phyloP scores from a whole-genome alignment of 805 yeast species.

The Wickerhamiella occidentalis region DNA sequence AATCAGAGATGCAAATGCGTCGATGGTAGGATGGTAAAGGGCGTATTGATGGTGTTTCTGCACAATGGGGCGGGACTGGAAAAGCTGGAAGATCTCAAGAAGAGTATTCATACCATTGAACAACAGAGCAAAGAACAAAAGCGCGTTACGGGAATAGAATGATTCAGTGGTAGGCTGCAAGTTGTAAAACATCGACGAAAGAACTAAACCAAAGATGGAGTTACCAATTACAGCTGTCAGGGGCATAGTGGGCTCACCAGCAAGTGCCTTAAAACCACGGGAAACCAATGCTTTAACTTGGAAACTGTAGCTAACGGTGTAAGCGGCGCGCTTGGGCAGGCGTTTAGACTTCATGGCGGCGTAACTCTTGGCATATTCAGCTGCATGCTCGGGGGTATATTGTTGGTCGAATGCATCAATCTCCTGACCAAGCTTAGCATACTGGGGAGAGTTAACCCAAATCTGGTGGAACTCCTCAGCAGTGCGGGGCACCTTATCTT shows the following conservation, averaged over 20 bases:
- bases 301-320: conserved; percentile 33
- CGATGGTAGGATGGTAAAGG: conserved; percentile 62
- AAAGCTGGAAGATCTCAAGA: conserved; percentile 40
- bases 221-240: conserved; percentile 37
- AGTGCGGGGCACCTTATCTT: conserved; percentile 43
- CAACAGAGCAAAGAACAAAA: conserved; percentile 46
- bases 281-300: conserved; percentile 40
- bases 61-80: conserved; percentile 46
- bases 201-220: conserved; percentile 44
- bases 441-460: conserved; percentile 45
- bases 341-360: conserved; percentile 31
- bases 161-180: conserved; percentile 40
- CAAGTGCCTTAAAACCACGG: conserved; percentile 45
- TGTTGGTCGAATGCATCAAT: conserved; percentile 35
- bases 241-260: conserved; percentile 45
- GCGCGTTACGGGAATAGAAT: conserved; percentile 55
- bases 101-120: conserved; percentile 51
- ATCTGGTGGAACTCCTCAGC: conserved; percentile 48
- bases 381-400: conserved; percentile 26
- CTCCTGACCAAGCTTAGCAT: conserved; percentile 31
- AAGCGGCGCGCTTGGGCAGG: conserved; percentile 33
- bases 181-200: conserved; percentile 51
- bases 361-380: conserved; percentile 30
- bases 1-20: conserved; percentile 49
- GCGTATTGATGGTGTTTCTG: conserved; percentile 62